Base-by-base conservation (phyloP, 1,284 basidiomycete species). In the Cutaneotrichosporon dermatis region DNA sequence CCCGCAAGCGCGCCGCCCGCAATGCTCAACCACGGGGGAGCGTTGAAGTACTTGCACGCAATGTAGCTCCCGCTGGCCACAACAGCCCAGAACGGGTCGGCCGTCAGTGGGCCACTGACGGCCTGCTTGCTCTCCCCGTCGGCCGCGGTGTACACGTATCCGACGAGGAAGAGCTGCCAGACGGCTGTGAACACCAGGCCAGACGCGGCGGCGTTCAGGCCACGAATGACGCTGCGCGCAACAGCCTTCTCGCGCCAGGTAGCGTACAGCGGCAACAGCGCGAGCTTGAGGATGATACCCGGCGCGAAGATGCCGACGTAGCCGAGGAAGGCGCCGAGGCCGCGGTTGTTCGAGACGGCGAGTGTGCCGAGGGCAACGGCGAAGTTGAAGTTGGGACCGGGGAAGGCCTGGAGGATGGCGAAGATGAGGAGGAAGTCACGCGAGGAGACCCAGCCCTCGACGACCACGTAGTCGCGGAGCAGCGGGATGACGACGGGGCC, bases 401-500 rank as follows among this genome's bases (percentile, higher is more conserved):
- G 81, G 68, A 82, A 76, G 4, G 81, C 81, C 68, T 83, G 82
- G n/a, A 79, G 66, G 60, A 85, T 80, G 10, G 84, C 83, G 42
- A 85, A 80, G 9, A 84, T 82, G 46, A 85, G 78, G 10, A 85
- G 74, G 66, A 85, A 85, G 71, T 85, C 83, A 39, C 83, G 79
- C 10, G 63, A 66, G 45, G 59, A 59, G 42, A 70, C 71, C 66
- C 62, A 69, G 16, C 60, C 83, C 13, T 80, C 80, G 10, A 80
- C 79, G n/a, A 85, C 83, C 3, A 82, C 81, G 66, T 85, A 86
- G 55, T 81, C 80, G 15, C 82, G 77, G 10, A 85, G 74, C 4
- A 85, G 77, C 2, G 84, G 84, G 60, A 85, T 82, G 39, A 85
- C 83, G 6, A 85, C 84, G 0, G 84, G 84, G 15, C 84, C 84